Evolutionary conservation across 169 alveolate genomes (phyloP).

Genomic region (Perkinsus marinus): DNA sequence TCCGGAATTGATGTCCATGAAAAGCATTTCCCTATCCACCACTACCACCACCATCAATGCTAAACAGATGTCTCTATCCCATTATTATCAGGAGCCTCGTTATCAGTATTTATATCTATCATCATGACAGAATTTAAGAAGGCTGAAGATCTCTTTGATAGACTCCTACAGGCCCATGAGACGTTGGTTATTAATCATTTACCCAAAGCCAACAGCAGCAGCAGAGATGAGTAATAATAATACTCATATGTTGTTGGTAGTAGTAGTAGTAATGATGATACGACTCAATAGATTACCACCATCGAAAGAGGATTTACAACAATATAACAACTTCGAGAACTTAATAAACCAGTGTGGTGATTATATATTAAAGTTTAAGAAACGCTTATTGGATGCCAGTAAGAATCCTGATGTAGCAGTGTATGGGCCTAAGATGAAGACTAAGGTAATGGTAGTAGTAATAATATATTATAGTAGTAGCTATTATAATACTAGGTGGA

Average conservation of each 20-base stretch:
- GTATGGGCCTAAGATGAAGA: background rate
- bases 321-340: background rate
- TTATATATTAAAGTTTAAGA: background rate
- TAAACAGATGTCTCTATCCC: too few species aligned
- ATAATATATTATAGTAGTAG: background rate
- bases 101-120: too few species aligned
- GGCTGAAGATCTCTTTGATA: background rate
- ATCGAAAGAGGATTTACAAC: background rate
- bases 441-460: background rate
- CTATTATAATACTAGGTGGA: background rate
- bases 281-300: background rate
- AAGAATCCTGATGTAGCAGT: background rate
- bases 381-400: background rate
- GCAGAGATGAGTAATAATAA: background rate
- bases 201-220: too few species aligned
- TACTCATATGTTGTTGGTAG: background rate
- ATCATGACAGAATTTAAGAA: background rate
- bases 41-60: too few species aligned
- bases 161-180: background rate
- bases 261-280: background rate
- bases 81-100: too few species aligned
- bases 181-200: background rate
- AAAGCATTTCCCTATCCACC: too few species aligned
- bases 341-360: background rate
- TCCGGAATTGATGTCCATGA: too few species aligned